Evolutionary conservation across 495 filamentous ascomycete species (phyloP), one percentile per base, ranked within the genome.

Genomic region (Aspergillus kassunensis): DNA sequence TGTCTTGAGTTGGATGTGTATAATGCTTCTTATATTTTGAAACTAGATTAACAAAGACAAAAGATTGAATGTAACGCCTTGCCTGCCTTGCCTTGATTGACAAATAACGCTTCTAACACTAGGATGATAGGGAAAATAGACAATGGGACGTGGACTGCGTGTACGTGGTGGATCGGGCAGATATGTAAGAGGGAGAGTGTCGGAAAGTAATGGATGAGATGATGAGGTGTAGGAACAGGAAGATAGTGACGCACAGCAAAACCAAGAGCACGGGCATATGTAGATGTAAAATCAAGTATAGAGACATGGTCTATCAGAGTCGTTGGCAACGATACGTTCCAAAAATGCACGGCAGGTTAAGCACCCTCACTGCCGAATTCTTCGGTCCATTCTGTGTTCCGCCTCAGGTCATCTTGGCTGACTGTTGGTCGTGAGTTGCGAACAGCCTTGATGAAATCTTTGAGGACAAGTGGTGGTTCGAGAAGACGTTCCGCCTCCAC

Each of bases 361-460:
- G 80, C 80, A 15, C 92, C 93, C 64, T 99, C 93, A 65, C 91
- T 97, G 49, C 93, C 93, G 71, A 97, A 99, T 70, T 97, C 92
- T 59, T 84, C 74, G 2, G 93, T 99, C 93, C 93, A 99, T 37
- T 97, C 91, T 54, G 87, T 76, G 68, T 92, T 97, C 55, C 81
- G 77, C 55, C 80, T 75, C 29, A 97, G 78, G 68, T 99, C 93
- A 18, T 85, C 88, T 6, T 77, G 71, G 41, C 90, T 91, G 44
- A 99, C 95, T 0, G 95, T 97, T 20, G 95, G 93, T 56, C 92
- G 64, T 4, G 88, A 86, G 16, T 83, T 83, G 61, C 87, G 91
- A 61, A 99, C 86, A 15, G 93, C 95, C 64, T 90, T 91, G 61
- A 93, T 79, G 65, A 99, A 97, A 67, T 99, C 93, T 65, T 95